Evolutionary conservation across 106 monocot species (phyloP), one percentile per base, ranked within the genome.

Genomic region (Phalaenopsis aphrodite): DNA sequence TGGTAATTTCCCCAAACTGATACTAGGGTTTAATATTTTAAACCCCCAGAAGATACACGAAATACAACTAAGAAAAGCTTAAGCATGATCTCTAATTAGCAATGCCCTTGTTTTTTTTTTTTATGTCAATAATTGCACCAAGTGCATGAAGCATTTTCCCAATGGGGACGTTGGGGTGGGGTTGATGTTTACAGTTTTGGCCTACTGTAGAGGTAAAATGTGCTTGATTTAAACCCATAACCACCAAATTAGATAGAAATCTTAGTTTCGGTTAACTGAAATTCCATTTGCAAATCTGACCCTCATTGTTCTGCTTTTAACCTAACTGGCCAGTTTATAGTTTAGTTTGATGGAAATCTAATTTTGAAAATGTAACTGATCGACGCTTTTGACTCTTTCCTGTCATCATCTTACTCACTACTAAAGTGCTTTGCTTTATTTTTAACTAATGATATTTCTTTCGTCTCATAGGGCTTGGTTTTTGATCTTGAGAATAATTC

Each of bases 401-500:
- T 69, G 38, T 39, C 38, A 61, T 61, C 18, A 61, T 61, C 8
- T 61, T 61, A 7, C 0, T 14, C 12, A 12, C 12, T 52, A 52
- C 52, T 52, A 52, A 52, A 21, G 10, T 39, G 38, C 10, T 38
- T 69, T 69, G 14, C 16, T 69, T 38, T 39, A 39, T 38, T 39
- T 69, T 69, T 69, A 69, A 21, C 8, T 61, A n/a, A 21, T 21
- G 21, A 21, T 61, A 61, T 61, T 61, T 61, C 61, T 61, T 61
- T 61, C 19, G 8, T 61, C 8, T 56, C 55, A 30, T 83, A 95
- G 95, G 93, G 93, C 58, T 71, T 91, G 66, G 68, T 89, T 15
- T 95, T 95, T 93, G 95, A 95, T 83, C 89, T 95, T 82, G 91
- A 95, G 81, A 91, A 75, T 56, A 89, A 91, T 49, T 89, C 86